Evolutionary conservation across 768 basidiomycete genomes (phyloP), one percentile per base, ranked within the genome.

Genomic region (Sarcomyxa edulis): DNA sequence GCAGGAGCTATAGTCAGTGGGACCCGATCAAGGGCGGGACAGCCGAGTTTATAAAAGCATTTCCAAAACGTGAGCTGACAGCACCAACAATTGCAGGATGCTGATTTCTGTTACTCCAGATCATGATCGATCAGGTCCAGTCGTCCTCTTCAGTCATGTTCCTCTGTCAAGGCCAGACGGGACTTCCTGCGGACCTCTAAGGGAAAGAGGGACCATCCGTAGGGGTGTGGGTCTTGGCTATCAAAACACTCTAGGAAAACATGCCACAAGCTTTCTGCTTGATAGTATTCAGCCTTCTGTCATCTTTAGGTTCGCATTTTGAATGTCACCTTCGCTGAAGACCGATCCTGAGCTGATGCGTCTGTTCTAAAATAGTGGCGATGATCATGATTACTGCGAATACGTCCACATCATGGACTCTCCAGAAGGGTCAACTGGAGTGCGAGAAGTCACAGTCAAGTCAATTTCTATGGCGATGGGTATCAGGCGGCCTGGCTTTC

Each of bases 351-450:
- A 11, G 26, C 24, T 39, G 21, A 25, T 30, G 24, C 42, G 6
- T n/a, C 19, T 9, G 15, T 10, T 30, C 9, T 23, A n/a, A n/a
- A n/a, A n/a, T 39, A 91, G 88, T 48, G 95, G 90, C 5, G 92
- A 97, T 58, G 93, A 97, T 53, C 93, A 96, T 55, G 95, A 97
- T 51, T 91, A 94, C 47, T 98, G 95, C 59, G 88, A 88, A 64
- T 78, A 81, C 52, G 65, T 37, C 9, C 66, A 54, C 78, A 82
- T 48, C 60, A 46, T 54, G 58, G 37, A 45, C 45, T 39, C 35
- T 32, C 39, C 37, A 44, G 43, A n/a, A 43, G 50, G 50, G 24
- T 23, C 46, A 12, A 49, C 55, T 18, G 58, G 58, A 24, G 63
- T 77, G 9, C 73, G 70, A 35, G 94, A 98, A 62, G 71, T 94